phyloP scores from a whole-genome alignment of 345 rosid species.

The Citrus sp. region DNA sequence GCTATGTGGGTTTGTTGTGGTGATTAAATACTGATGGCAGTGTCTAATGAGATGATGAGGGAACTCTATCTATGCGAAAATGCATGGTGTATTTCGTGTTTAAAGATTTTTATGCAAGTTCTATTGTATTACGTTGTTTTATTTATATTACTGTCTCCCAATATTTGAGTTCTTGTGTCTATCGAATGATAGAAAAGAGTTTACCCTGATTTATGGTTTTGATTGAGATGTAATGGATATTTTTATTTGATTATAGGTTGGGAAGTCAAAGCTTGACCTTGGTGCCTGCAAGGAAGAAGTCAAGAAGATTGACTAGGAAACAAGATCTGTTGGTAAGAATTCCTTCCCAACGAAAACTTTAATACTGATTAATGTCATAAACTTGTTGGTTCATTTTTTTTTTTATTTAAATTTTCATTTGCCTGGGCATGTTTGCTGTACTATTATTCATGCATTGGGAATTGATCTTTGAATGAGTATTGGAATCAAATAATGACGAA shows the following conservation, averaged over 20 bases:
- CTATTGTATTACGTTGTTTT: background rate
- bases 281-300: background rate
- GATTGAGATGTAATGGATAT: background rate
- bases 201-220: background rate
- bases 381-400: background rate
- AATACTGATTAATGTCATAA: background rate
- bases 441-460: background rate
- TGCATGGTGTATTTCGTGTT: background rate
- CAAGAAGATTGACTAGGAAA: background rate
- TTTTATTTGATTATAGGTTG: slow-evolving; percentile 15
- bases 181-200: background rate
- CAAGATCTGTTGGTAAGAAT: slow-evolving; percentile 18
- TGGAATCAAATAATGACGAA: background rate
- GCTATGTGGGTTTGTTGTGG: background rate
- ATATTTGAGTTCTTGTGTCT: background rate
- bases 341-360: background rate
- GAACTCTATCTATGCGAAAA: background rate
- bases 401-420: background rate
- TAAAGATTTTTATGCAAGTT: background rate
- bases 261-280: slow-evolving; percentile 5
- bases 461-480: background rate
- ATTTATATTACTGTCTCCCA: background rate
- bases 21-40: background rate
- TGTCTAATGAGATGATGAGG: background rate
- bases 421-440: background rate